phyloP scores from a whole-genome alignment of 176 grass and related monocot species.

The Oryza glaberrima region DNA sequence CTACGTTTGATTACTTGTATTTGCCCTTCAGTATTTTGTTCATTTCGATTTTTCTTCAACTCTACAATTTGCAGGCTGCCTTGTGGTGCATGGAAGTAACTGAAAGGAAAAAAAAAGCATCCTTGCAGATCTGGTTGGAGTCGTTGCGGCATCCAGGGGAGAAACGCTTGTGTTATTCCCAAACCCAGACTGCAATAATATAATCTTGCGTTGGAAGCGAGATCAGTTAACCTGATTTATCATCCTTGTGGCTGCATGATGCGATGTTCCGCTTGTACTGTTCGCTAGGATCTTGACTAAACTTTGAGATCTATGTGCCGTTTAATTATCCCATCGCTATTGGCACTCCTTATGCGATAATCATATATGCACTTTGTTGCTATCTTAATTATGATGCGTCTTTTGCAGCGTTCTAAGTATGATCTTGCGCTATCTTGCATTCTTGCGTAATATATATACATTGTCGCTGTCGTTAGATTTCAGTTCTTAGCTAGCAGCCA shows the following conservation, averaged over 20 bases:
- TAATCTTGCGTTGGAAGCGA: conserved; percentile 55
- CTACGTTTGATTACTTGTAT: too few species aligned
- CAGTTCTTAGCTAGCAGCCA: too few species aligned
- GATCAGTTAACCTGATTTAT: conserved; percentile 61
- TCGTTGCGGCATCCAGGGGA: conserved; percentile 11
- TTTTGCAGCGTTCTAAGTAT: neutral
- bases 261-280: conserved; percentile 56
- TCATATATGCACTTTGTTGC: conserved; percentile 24
- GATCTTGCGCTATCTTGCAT: neutral
- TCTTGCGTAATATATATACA: too few species aligned
- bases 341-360: conserved; percentile 25
- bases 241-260: conserved; percentile 57
- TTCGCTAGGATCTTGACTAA: conserved; percentile 48
- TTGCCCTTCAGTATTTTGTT: neutral
- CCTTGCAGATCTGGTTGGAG: conserved; percentile 2
- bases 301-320: conserved; percentile 16
- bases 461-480: neutral
- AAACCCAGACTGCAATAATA: conserved; percentile 49
- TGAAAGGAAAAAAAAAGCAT: neutral
- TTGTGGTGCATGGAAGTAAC: conserved; percentile 47
- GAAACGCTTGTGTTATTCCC: conserved; percentile 24
- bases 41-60: neutral
- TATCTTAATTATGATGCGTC: conserved; percentile 36
- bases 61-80: conserved; percentile 45
- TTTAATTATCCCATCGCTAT: neutral